These are phyloP conservation scores for Colletotrichum spaethianum DNA, from an alignment of 2,329 filamentous ascomycete species.

Conservation along the genomic window DNA sequence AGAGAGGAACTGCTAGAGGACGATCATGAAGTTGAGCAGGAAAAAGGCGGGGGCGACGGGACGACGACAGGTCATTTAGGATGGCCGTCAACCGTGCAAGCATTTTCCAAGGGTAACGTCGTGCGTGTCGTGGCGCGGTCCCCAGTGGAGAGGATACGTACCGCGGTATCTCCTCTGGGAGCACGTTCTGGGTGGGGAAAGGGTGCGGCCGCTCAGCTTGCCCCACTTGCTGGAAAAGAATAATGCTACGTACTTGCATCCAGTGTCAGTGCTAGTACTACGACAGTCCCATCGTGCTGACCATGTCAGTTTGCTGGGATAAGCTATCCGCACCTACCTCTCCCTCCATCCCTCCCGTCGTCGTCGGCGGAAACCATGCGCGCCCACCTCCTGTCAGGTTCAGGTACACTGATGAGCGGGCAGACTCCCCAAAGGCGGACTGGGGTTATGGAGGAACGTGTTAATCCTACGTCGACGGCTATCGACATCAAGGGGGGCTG, in stretches of 20 bases:
- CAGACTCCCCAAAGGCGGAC: background rate
- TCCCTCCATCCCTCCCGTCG: conserved; percentile 1
- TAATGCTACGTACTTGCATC: background rate
- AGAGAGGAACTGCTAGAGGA: conserved; percentile 24
- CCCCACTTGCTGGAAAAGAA: conserved; percentile 25
- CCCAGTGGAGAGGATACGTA: background rate
- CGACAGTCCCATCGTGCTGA: conserved; percentile 21
- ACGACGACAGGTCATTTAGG: background rate
- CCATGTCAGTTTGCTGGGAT: conserved; percentile 25
- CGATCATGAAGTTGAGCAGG: conserved; percentile 28
- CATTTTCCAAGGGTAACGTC: background rate
- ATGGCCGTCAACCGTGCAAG: background rate
- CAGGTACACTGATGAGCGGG: background rate
- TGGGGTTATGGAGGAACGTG: conserved; percentile 3
- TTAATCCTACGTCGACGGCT: background rate
- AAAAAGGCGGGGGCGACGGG: conserved; percentile 27
- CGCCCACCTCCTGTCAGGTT: background rate
- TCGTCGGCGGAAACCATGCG: conserved; percentile 10
- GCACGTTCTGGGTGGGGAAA: conserved; percentile 32
- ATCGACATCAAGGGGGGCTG: background rate
- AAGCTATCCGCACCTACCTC: conserved; percentile 23
- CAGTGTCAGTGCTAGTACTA: background rate
- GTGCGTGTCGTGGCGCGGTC: background rate
- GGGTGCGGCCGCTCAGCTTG: conserved; percentile 24
- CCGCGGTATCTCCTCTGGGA: background rate